Evolutionary conservation across 441 rosid genomes (phyloP).

Genomic region (Adansonia madagascariensis): DNA sequence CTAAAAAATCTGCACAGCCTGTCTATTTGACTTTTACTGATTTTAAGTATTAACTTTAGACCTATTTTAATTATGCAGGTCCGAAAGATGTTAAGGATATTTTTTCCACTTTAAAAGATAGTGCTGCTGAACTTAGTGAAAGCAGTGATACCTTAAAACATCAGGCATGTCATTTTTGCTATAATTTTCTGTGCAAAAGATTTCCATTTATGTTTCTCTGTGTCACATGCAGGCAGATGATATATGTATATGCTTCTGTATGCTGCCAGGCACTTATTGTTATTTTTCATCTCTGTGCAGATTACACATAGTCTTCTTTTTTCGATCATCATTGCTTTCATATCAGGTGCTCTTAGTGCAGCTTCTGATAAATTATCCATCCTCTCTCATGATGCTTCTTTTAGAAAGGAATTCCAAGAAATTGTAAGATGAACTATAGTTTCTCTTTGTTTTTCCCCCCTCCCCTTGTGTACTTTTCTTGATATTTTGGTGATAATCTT

Average conservation of each 20-base stretch:
- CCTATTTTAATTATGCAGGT: constrained; percentile 47
- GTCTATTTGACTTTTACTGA: background rate
- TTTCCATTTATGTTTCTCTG: constrained; percentile 8
- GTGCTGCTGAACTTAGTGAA: constrained; percentile 63
- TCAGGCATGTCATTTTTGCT: constrained; percentile 59
- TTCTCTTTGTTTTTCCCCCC: constrained; percentile 7
- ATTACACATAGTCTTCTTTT: constrained; percentile 81
- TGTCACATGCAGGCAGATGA: background rate
- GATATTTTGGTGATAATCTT: constrained; percentile 27
- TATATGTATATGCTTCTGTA: background rate
- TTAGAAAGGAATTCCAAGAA: constrained; percentile 86
- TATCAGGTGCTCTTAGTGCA: constrained; percentile 89
- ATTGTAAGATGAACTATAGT: constrained; percentile 59
- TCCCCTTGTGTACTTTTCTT: constrained; percentile 17
- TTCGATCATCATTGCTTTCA: constrained; percentile 73
- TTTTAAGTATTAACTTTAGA: background rate
- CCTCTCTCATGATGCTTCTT: constrained; percentile 77
- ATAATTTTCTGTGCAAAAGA: constrained; percentile 12
- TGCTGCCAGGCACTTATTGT: constrained; percentile 19
- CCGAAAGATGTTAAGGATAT: constrained; percentile 83
- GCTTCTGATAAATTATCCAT: constrained; percentile 77
- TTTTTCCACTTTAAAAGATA: constrained; percentile 68
- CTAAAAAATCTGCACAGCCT: background rate
- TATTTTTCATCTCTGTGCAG: constrained; percentile 54
- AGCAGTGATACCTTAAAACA: constrained; percentile 56